Base-by-base conservation (phyloP, 106 monocot genomes). In the Dioscorea dumetorum region DNA sequence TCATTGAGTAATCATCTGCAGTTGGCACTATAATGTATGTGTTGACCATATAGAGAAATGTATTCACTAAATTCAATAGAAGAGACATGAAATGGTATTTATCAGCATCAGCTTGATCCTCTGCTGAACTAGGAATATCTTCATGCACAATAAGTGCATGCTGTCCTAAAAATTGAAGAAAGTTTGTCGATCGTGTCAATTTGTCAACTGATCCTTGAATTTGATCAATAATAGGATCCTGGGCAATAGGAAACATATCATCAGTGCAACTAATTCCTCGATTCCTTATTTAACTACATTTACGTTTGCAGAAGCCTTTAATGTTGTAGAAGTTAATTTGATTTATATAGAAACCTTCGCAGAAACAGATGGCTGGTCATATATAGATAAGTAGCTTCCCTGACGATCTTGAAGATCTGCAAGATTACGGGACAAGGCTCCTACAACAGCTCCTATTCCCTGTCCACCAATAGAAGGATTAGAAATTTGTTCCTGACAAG, bases 11-110 rank as follows among this genome's bases (percentile, higher is more conserved):
- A 41, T 92, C 81, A 83, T 99, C 99, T 19, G 99, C 99, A 48
- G 99, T 99, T 57, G 99, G 99, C 11, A 99, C 99, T 69, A 99
- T 85, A 41, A 99, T 90, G 60, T 99, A 99, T 35, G 99, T 93
- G 78, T 99, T 99, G 63, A 99, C 90, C 92, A 99, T 99, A 82
- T 99, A 99, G 35, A 99, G 90, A 77, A 93, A 99, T 51, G 99
- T 90, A 73, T 90, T 99, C 24, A 33, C 90, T 76, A 99, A 74
- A 72, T 99, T 99, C 73, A 99, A 81, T 10, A 99, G 52, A 70
- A 99, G 92, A 41, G 99, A 99, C 35, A 83, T 85, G 68, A 93
- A 84, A 79, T 90, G 82, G 67, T 93, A 99, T 83, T 68, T 81
- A 60, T 79, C 19, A 19, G 84, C 82, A 64, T 76, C 80, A 58